A percentile compares a stretch with the other conserved stretches of the same genome.
Evolutionary conservation across 2,329 filamentous ascomycete genomes (phyloP).

Genomic region (Aspergillus sp.): DNA sequence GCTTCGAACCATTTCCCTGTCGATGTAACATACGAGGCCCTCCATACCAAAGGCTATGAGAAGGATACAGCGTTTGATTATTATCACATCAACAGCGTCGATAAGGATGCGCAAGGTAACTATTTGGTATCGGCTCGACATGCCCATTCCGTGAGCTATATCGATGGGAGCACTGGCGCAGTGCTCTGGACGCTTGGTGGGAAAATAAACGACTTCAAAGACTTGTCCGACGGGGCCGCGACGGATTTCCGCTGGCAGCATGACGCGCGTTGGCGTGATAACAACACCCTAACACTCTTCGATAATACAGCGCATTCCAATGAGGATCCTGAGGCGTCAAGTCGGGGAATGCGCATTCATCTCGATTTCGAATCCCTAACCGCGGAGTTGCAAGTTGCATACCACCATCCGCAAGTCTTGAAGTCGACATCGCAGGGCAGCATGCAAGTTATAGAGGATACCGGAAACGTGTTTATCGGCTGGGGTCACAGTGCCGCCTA

Average conservation of each 20-base stretch:
- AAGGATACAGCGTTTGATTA: constrained; percentile 43
- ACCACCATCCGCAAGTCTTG: constrained; percentile 33
- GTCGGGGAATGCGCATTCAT: constrained; percentile 39
- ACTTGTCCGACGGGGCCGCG: constrained; percentile 38
- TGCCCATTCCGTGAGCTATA: constrained; percentile 41
- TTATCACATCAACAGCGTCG: constrained; percentile 53
- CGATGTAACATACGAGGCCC: constrained; percentile 13
- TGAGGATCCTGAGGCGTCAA: constrained; percentile 19
- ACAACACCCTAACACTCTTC: constrained; percentile 29
- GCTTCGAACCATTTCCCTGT: constrained; percentile 26
- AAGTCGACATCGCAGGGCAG: constrained; percentile 37
- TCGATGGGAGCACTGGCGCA: constrained; percentile 42
- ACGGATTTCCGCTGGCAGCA: constrained; percentile 42
- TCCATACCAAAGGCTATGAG: constrained; percentile 5
- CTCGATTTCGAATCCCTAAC: constrained; percentile 35
- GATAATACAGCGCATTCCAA: constrained; percentile 28
- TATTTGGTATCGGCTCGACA: constrained; percentile 51
- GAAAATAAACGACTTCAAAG: constrained; percentile 39
- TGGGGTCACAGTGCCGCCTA: constrained; percentile 47
- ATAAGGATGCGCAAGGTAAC: constrained; percentile 46
- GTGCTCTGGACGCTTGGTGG: constrained; percentile 52
- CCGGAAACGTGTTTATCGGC: constrained; percentile 42
- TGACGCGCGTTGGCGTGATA: constrained; percentile 37
- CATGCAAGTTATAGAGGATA: constrained; percentile 32
- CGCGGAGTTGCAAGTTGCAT: constrained; percentile 33